A percentile compares a stretch with the other conserved stretches of the same genome.
Conservation (phyloP, 2,329 filamentous ascomycete species). For the Colletotrichum tropicale region DNA sequence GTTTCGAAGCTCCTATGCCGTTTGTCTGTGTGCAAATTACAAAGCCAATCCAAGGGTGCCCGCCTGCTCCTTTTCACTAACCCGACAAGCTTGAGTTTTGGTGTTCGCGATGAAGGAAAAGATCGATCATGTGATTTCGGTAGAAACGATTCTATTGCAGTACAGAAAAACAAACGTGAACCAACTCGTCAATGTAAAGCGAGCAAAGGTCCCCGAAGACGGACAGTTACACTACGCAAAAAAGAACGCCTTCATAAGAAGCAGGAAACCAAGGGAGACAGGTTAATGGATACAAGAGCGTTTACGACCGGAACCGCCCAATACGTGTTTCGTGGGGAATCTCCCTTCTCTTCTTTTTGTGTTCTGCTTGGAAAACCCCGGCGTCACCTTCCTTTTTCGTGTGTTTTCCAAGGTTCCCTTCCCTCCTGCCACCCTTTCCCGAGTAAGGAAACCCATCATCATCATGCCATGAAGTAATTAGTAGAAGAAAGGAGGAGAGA, state of each 20-base stretch:
- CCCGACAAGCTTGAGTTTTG: not conserved
- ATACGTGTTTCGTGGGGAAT: not conserved
- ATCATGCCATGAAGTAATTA: not conserved
- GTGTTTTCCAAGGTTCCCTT: not conserved
- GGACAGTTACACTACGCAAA: not conserved
- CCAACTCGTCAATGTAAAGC: not conserved
- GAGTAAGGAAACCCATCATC: not conserved
- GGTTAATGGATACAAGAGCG: not conserved
- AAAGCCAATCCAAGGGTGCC: not conserved
- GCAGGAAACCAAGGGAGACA: not conserved
- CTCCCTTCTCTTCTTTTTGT: not conserved
- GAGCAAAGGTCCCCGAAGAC: not conserved
- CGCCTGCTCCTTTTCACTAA: not conserved
- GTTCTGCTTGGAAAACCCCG: not conserved
- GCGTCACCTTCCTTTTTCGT: not conserved
- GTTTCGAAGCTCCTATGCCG: too few relatives aligned
- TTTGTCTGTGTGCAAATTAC: not conserved
- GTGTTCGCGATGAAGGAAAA: not conserved
- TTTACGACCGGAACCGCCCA: not conserved
- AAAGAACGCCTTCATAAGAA: not conserved
- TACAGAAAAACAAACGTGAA: not conserved
- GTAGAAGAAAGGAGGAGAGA: not conserved
- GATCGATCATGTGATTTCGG: not conserved
- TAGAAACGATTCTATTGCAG: not conserved
- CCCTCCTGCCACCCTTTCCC: not conserved